Base-by-base conservation (phyloP, 2,329 filamentous ascomycete species). In the Pyrenochaeta sp. region DNA sequence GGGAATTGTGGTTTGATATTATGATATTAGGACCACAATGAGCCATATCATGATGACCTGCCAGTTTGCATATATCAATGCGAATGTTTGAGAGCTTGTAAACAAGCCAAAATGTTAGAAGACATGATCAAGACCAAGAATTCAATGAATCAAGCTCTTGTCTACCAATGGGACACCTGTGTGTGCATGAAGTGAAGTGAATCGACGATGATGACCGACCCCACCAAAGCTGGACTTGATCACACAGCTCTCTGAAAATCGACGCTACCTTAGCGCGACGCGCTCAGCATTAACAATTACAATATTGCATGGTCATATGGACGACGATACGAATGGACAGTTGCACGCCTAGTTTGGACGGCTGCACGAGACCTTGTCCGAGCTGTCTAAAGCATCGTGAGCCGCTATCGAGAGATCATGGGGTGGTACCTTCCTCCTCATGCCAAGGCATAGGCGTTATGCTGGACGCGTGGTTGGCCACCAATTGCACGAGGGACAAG, bases 361-460 rank as follows among this genome's bases (percentile, higher is more conserved):
- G 23, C 23, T 27, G 23, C 23, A 27, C 23, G 23, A 27, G 23
- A 27, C n/a, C n/a, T n/a, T n/a, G n/a, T 12, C 15, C n/a, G 32
- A 18, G 21, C 18, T 17, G 32, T 23, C 15, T 23, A 17, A 33
- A 33, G 20, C 32, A 27, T 37, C 20, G 32, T 18, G 44, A 37
- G 15, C n/a, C 33, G 17, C 9, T 33, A 39, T 39, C 21, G 12
- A 37, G 43, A 33, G 3, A 31, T 46, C 33, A 46, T 46, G 33
- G 20, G 35, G 44, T 46, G 32, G 32, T 39, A 27, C 35, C 20
- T n/a, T 18, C 15, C 20, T 33, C 21, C 40, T 42, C 33, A 49
- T 18, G 50, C 37, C 37, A 49, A 49, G 36, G 9, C 15, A 14
- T 39, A 23, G 46, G 20, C 35, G 32, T 32, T 14, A 45, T 36